Evolutionary conservation across 768 basidiomycete genomes (phyloP).

Genomic region (Tulasnella sp.): DNA sequence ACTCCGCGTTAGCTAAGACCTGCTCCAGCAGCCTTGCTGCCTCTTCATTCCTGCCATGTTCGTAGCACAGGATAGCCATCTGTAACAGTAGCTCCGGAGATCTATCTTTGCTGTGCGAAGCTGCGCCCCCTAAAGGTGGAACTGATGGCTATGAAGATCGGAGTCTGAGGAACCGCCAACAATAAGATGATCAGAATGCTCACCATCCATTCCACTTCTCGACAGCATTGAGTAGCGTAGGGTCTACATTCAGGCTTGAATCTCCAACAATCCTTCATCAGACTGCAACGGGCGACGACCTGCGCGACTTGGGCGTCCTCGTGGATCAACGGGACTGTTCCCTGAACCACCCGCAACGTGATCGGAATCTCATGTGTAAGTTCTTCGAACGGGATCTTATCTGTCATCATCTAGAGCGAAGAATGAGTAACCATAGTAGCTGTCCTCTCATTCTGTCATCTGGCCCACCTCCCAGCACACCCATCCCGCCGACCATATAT

Average conservation of each 20-base stretch:
- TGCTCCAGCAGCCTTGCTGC: neutral
- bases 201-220: neutral
- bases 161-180: neutral
- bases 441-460: too few species aligned
- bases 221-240: neutral
- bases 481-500: neutral
- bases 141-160: neutral
- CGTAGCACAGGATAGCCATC: too few species aligned
- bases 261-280: neutral
- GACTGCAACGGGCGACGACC: neutral
- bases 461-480: neutral
- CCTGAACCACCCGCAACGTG: neutral
- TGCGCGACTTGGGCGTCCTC: neutral
- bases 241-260: neutral
- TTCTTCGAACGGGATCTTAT: neutral
- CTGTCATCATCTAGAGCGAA: neutral
- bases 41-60: neutral
- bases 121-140: neutral
- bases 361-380: neutral
- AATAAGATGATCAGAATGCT: neutral
- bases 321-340: neutral
- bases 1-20: too few species aligned
- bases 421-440: too few species aligned
- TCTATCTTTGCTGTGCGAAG: too few species aligned
- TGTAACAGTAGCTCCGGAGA: too few species aligned